Evolutionary conservation across 371 early-diverging fungal genomes (phyloP), one percentile per base, ranked within the genome.

Genomic region (Lichtheimia corymbifera): DNA sequence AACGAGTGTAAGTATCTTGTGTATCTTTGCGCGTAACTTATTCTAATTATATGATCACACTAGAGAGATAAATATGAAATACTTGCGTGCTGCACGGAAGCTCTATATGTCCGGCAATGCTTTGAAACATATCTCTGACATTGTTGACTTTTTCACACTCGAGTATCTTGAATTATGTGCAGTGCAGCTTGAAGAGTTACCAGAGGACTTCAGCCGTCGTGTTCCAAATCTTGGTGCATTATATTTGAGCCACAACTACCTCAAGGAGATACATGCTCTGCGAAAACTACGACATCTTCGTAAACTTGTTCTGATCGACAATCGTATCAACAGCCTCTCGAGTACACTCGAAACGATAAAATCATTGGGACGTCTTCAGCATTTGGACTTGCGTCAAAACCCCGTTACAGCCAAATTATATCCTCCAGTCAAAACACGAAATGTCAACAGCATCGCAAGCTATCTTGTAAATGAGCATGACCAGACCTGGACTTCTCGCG

Each of bases 111-210:
- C 86, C 44, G 83, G 79, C 44, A 80, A 76, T 35, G 72, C 79
- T 0, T 62, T 76, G 53, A 67, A 68, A 22, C 66, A 72, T 0
- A 52, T 83, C 22, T 43, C 63, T 49, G 69, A 65, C 15, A 63
- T 81, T 49, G 61, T 67, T 54, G 77, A 77, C 11, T 85, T 83
- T 51, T 78, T 72, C 47, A 70, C 82, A 15, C 61, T 85, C 25
- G 77, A 80, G 55, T 83, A 83, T 41, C 62, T 85, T 4, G 85
- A 85, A 59, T 27, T 85, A 4, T 81, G 82, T 44, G 63, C 85
- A 0, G 68, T 74, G 13, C 76, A 77, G 30, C 56, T 85, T 6
- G 71, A 79, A 5, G 72, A 72, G 50, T 56, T 85, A 27, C 85
- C 85, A 0, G 15, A 64, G 2, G 70, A 74, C 6, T 82, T 85